Evolutionary conservation across 169 alveolate species (phyloP).

Genomic region (Perkinsus marinus): DNA sequence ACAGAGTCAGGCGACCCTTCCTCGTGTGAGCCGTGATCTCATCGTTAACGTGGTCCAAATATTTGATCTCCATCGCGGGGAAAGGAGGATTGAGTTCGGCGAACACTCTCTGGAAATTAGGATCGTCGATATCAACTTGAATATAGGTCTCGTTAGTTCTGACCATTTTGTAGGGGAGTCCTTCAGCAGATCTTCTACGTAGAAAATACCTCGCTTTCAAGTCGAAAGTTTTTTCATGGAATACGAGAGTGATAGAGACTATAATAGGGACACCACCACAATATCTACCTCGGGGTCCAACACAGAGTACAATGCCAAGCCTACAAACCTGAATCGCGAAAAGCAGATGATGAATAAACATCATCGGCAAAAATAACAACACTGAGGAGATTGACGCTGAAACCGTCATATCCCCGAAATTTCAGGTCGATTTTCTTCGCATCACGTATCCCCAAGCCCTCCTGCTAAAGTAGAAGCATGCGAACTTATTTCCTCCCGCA

Average conservation of each 20-base stretch:
- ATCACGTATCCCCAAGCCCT: no score
- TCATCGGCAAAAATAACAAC: no score
- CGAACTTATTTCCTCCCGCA: no score
- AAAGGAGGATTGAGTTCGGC: neutral
- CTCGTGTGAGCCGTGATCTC: neutral
- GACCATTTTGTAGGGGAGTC: neutral
- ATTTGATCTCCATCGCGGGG: neutral
- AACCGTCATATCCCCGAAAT: no score
- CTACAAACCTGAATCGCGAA: neutral
- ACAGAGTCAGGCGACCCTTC: neutral
- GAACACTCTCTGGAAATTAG: neutral
- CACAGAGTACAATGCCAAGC: neutral
- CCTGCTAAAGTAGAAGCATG: no score
- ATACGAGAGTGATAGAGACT: neutral
- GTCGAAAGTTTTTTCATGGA: neutral
- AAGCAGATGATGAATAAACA: neutral
- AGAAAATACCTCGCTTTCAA: neutral
- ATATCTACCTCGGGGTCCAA: neutral
- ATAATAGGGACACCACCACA: neutral
- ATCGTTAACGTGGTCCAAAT: neutral
- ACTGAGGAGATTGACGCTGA: no score
- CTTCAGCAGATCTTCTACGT: neutral
- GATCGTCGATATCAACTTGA: neutral
- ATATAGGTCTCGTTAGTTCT: neutral
- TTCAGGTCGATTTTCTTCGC: no score